These are phyloP conservation scores for Thalia dealbata DNA, from an alignment of 176 grass and related monocot genomes.

Conservation along the genomic window DNA sequence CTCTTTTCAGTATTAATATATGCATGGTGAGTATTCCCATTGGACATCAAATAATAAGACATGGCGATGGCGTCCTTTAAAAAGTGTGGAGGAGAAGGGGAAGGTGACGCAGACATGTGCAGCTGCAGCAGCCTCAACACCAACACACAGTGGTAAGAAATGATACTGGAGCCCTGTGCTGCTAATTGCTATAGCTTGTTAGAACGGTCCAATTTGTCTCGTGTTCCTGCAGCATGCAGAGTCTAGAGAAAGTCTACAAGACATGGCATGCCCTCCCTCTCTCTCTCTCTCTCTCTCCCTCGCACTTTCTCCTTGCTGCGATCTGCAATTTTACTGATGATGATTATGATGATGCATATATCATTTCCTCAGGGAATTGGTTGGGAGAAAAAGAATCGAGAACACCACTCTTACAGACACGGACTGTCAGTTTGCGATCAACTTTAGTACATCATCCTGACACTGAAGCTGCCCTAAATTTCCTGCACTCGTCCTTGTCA, in stretches of 20 bases:
- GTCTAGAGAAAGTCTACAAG: not conserved
- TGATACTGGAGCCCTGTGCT: not conserved
- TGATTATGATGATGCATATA: too few relatives aligned
- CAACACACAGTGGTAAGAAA: not conserved
- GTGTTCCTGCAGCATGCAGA: not conserved
- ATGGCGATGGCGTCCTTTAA: too few relatives aligned
- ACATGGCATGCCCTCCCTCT: too few relatives aligned
- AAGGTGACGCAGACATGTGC: not conserved
- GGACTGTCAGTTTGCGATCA: not conserved
- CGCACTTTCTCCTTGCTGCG: not conserved
- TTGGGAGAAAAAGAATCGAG: not conserved
- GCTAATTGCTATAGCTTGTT: not conserved
- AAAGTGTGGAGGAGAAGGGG: too few relatives aligned
- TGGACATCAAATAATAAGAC: too few relatives aligned
- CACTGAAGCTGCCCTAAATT: not conserved
- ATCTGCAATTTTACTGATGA: too few relatives aligned
- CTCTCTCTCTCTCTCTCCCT: too few relatives aligned
- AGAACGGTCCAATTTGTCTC: not conserved
- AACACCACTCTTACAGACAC: not conserved
- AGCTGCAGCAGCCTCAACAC: not conserved
- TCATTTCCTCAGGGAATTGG: too few relatives aligned
- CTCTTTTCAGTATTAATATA: too few relatives aligned
- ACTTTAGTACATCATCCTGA: not conserved
- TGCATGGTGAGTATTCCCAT: too few relatives aligned
- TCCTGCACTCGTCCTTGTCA: not conserved